Conservation (phyloP, 129 eudicot species). For the Tagetes erecta region DNA sequence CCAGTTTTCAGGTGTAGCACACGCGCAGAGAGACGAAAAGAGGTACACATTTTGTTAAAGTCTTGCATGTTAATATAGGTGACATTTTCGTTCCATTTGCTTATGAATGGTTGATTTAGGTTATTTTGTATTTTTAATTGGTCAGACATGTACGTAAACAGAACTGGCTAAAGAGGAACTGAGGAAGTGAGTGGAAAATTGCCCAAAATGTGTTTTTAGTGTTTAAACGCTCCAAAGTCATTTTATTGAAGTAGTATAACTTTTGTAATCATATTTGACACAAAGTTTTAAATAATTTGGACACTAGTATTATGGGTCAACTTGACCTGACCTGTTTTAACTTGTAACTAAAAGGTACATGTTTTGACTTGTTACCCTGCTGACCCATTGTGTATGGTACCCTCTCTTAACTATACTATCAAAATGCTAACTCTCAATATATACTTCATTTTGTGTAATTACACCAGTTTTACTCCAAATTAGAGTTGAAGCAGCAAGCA, state of each 20-base stretch:
- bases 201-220: background rate
- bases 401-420: conserved; percentile 8
- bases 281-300: background rate
- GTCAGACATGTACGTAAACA: background rate
- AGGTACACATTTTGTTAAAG: conserved; percentile 41
- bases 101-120: background rate
- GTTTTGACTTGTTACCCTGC: background rate
- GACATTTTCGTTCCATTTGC: conserved; percentile 1
- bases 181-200: background rate
- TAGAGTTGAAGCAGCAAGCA: conserved; percentile 86
- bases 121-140: background rate
- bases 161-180: background rate
- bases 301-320: background rate
- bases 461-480: conserved; percentile 65
- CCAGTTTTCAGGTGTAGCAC: conserved; percentile 69
- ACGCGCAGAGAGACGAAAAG: conserved; percentile 88
- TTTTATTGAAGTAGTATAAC: background rate
- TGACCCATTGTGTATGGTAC: background rate
- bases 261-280: background rate
- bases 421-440: conserved; percentile 2
- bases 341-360: background rate
- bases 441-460: conserved; percentile 2
- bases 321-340: background rate
- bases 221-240: background rate
- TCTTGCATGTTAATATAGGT: conserved; percentile 4